Base-by-base conservation (phyloP, 1,139 yeast genomes). In the Scheffersomyces segobiensis region DNA sequence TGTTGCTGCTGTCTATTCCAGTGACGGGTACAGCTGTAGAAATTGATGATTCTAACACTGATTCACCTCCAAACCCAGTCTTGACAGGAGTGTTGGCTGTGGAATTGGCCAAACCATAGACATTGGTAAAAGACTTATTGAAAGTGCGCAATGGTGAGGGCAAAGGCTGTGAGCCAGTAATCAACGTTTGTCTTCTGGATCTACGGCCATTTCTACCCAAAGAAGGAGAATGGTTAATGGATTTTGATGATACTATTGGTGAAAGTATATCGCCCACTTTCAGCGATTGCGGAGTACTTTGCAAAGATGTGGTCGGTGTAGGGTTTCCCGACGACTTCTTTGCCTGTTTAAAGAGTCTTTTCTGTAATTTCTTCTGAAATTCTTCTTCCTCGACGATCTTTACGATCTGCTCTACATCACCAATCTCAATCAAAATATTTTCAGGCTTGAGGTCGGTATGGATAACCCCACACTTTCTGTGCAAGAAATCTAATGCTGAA, bases 121-220 rank as follows among this genome's bases (percentile, higher is more conserved):
- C 76, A 57, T 73, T 77, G 46, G 80, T 72, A 55, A 69, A 68
- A 17, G 71, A 66, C 55, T 67, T 69, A 62, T 68, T 70, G 59
- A 69, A 69, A 1, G 72, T 64, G 39, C 73, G 63, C 47, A 90
- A 77, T 2, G 96, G 95, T 0, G 93, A 87, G 1, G 96, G 96
- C 56, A 91, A 76, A 17, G 97, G 97, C 69, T 89, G 95, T 0
- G 95, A 88, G 1, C 95, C 97, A 0, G 96, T 91, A 54, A 93
- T 88, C 50, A 92, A 75, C 0, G 97, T 87, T 62, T 87, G 87
- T 53, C 96, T 77, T 67, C 97, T 82, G 26, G 91, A 79, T 58
- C 89, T 77, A 60, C 91, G 76, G 3, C 83, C 84, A 61, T 77
- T 77, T 58, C 83, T 67, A 2, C 82, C 82, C 26, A 79, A 66